Evolutionary conservation across 208 protist genomes (phyloP), one percentile per base, ranked within the genome.

Genomic region (Trichomonas tenax): DNA sequence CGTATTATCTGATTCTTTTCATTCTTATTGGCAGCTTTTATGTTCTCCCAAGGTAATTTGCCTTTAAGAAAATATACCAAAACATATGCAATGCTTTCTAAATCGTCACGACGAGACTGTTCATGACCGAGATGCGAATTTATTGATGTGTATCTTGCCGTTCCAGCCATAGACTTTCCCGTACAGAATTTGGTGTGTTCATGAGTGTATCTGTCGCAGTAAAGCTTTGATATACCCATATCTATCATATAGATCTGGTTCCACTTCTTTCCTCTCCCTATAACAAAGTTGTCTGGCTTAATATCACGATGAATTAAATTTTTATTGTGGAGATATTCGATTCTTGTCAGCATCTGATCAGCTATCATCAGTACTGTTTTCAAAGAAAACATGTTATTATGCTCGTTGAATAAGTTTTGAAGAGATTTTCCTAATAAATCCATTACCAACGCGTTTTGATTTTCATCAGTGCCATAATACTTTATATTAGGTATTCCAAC

Each of bases 111-210:
- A 34, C 97, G 31, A 9, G 97, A 98, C 97, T 99, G 98, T 97
- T 99, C 99, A 84, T 99, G 99, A 82, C 99, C 99, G 38, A 99
- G 97, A 97, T 99, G 99, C 23, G 99, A 99, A 98, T 99, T 99
- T 96, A 99, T 99, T 82, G 97, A 98, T 81, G 99, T 99, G 97
- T 99, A 99, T 63, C 99, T 98, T 17, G 99, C 99, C 41, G 99
- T 99, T 84, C 99, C 99, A 23, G 96, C 10, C 4, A 96, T 10
- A 21, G 41, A 72, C 14, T 97, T 96, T 34, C 96, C 34, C 34
- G 97, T 96, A 4, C 26, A n/a, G 97, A 99, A 99, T 10, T 99
- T 98, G 88, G 99, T 99, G 97, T 99, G 99, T 96, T 98, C 96
- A 96, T 99, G 98, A 36, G 99, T 99, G 96, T 98, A 98, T 40